phyloP scores from a whole-genome alignment of 176 grass and related monocot genomes.

The Echinochloa phyllopogon region DNA sequence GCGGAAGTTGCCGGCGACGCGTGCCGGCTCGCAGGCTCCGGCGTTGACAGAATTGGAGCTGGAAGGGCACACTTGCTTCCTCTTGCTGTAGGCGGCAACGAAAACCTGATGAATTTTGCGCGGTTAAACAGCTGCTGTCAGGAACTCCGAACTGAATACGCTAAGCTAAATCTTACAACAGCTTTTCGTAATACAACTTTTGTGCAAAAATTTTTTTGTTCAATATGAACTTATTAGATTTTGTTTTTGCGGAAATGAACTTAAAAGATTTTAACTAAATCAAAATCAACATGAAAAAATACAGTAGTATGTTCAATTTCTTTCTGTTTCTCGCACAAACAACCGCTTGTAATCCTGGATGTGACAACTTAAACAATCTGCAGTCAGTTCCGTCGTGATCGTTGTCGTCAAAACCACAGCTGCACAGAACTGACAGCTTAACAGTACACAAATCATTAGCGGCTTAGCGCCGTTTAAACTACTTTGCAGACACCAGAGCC shows the following conservation, averaged over 20 bases:
- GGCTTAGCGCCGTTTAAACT: conserved; percentile 8
- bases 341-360: not conserved
- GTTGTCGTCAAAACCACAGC: conserved; percentile 30
- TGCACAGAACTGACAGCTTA: conserved; percentile 45
- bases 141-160: not conserved
- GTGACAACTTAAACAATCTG: conserved; percentile 17
- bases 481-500: conserved; percentile 6
- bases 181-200: not conserved
- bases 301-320: not conserved
- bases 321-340: not conserved
- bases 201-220: not conserved
- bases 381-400: conserved; percentile 42
- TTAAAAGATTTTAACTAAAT: not conserved
- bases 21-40: conserved; percentile 33
- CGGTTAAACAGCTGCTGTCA: conserved; percentile 3
- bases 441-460: conserved; percentile 38
- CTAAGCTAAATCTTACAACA: not conserved
- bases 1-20: conserved; percentile 36
- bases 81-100: conserved; percentile 80
- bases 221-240: not conserved
- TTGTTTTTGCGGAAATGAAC: not conserved
- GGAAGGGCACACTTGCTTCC: conserved; percentile 81
- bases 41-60: conserved; percentile 40
- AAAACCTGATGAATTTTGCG: conserved; percentile 71
- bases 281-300: not conserved